phyloP scores from a whole-genome alignment of 1,284 basidiomycete genomes.

The Trichosporon asahii region DNA sequence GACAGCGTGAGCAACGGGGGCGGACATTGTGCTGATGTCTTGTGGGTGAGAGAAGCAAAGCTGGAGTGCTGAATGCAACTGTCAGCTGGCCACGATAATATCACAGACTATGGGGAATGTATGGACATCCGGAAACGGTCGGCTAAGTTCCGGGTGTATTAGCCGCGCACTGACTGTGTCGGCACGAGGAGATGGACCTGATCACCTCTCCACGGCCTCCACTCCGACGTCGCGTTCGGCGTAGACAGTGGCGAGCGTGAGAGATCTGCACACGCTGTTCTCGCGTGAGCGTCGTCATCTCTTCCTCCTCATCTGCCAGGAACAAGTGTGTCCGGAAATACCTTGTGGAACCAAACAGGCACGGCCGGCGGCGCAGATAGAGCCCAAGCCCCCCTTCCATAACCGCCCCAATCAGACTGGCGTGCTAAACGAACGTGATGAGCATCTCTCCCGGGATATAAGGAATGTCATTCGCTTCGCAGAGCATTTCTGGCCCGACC shows the following conservation, averaged over 20 bases:
- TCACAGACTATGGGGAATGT: not conserved
- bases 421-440: not conserved
- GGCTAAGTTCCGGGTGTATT: constrained; percentile 1
- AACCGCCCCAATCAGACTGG: not conserved
- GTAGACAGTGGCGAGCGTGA: not conserved
- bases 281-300: not conserved
- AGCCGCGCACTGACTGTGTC: not conserved
- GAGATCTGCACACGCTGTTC: not conserved
- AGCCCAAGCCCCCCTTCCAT: not conserved
- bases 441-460: not conserved
- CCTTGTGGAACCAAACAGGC: not conserved
- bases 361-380: not conserved
- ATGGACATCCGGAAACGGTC: not conserved
- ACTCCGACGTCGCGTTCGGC: not conserved
- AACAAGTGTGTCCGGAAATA: not conserved
- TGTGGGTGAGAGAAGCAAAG: not conserved
- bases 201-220: not conserved
- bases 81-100: not conserved
- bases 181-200: not conserved
- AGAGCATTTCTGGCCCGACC: not conserved
- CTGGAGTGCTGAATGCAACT: not conserved
- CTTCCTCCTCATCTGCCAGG: not conserved
- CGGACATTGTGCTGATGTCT: not conserved
- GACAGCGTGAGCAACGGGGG: constrained; percentile 21
- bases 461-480: not conserved